A percentile compares a stretch with the other conserved stretches of the same genome.
These are phyloP conservation scores for Calcarisporium arbuscula DNA, from an alignment of 2,329 filamentous ascomycete species.

Conservation along the genomic window DNA sequence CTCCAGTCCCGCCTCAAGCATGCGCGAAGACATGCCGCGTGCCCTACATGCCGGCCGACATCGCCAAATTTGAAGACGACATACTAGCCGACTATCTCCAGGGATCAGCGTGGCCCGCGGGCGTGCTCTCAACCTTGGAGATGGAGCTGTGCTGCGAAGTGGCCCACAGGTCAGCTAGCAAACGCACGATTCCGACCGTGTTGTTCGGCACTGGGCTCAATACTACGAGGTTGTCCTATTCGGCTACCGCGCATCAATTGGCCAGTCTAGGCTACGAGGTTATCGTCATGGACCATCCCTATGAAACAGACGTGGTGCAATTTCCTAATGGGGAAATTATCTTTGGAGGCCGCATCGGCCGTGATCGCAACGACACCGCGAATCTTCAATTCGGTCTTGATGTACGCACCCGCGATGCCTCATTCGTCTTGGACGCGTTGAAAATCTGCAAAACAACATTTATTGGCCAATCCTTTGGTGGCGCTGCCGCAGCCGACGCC, in stretches of 20 bases:
- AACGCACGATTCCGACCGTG: conserved; percentile 10
- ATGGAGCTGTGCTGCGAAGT: conserved; percentile 16
- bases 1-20: conserved; percentile 9
- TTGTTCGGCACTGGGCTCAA: conserved; percentile 14
- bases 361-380: conserved; percentile 7
- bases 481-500: conserved; percentile 24
- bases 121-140: conserved; percentile 12
- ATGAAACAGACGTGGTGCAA: conserved; percentile 33
- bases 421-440: conserved; percentile 22
- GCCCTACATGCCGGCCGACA: conserved; percentile 15
- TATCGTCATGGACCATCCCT: conserved; percentile 37
- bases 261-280: conserved; percentile 34
- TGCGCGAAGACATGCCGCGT: conserved; percentile 14
- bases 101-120: conserved; percentile 12
- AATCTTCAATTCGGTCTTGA: conserved; percentile 11
- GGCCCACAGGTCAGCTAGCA: not conserved
- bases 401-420: conserved; percentile 17
- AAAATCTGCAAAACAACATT: conserved; percentile 16
- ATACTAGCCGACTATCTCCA: conserved; percentile 11
- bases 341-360: conserved; percentile 15
- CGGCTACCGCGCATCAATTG: conserved; percentile 29
- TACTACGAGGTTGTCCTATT: conserved; percentile 29
- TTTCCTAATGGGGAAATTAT: conserved; percentile 28
- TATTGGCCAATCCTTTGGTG: conserved; percentile 27
- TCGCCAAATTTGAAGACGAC: conserved; percentile 14